phyloP scores from a whole-genome alignment of 352 stramenopile genomes.

The Globisporangium uncinulatum region DNA sequence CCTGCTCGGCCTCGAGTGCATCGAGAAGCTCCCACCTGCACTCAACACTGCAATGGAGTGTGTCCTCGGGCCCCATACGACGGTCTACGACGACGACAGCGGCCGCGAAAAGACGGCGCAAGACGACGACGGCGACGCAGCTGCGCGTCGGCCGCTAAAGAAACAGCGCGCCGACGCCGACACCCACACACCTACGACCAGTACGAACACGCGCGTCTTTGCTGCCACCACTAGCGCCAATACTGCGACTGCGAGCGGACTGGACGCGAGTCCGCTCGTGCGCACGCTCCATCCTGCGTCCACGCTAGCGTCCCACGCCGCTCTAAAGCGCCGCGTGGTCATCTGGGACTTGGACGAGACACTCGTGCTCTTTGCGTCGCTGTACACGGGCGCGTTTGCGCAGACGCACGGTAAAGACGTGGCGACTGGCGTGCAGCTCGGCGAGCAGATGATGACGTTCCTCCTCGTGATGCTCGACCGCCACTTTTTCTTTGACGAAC shows the following conservation, averaged over 20 bases:
- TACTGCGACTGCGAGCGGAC: neutral
- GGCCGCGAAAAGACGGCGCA: slow-evolving; percentile 2
- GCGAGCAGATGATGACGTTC: slow-evolving; percentile 86
- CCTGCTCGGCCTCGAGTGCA: slow-evolving; percentile 47
- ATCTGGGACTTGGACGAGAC: slow-evolving; percentile 86
- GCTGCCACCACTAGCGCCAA: neutral
- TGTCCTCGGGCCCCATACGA: slow-evolving; percentile 15
- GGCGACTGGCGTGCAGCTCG: slow-evolving; percentile 48
- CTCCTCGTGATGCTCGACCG: slow-evolving; percentile 72
- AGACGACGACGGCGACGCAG: slow-evolving; percentile 13
- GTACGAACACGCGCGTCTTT: neutral
- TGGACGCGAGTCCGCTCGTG: neutral
- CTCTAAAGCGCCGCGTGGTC: slow-evolving; percentile 36
- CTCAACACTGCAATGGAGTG: slow-evolving; percentile 5
- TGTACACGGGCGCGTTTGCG: slow-evolving; percentile 72
- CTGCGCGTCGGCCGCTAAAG: slow-evolving; percentile 27
- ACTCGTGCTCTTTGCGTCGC: slow-evolving; percentile 72
- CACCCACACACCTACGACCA: neutral
- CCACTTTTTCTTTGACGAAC: slow-evolving; percentile 80
- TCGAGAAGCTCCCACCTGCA: slow-evolving; percentile 40
- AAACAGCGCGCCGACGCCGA: slow-evolving; percentile 21
- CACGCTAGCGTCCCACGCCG: neutral
- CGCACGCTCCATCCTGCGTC: neutral
- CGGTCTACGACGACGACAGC: neutral
- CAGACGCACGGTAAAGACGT: slow-evolving; percentile 54